Conservation (phyloP, 2,329 filamentous ascomycete species). For the Nemania bipapillata region DNA sequence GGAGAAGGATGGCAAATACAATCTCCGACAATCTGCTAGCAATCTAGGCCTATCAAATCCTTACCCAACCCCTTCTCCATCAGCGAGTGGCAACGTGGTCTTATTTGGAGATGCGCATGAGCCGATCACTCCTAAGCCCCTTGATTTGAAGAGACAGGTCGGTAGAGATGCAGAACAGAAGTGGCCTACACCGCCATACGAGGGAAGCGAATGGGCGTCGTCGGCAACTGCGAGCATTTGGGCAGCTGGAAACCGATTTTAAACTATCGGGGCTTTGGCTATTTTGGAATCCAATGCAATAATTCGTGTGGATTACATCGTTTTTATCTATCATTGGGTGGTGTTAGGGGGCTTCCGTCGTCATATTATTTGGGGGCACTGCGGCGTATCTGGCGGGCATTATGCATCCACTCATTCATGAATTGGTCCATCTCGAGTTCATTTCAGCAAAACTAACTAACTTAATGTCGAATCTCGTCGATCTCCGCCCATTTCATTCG, state of each 20-base stretch:
- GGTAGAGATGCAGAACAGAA: constrained; percentile 67
- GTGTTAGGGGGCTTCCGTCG: constrained; percentile 48
- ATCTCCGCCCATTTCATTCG: constrained; percentile 37
- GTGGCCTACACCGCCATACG: constrained; percentile 95
- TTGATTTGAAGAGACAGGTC: constrained; percentile 71
- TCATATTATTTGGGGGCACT: constrained; percentile 33
- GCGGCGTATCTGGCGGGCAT: constrained; percentile 43
- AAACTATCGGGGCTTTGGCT: constrained; percentile 40
- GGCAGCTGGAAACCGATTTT: constrained; percentile 74
- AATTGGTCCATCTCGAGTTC: constrained; percentile 46
- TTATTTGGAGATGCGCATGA: constrained; percentile 76
- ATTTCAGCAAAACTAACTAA: constrained; percentile 41
- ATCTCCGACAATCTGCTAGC: constrained; percentile 71
- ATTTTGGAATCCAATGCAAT: constrained; percentile 9
- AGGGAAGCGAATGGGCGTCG: constrained; percentile 90
- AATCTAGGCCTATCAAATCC: constrained; percentile 70
- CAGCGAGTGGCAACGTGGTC: constrained; percentile 81
- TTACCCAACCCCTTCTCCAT: constrained; percentile 76
- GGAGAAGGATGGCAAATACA: constrained; percentile 64
- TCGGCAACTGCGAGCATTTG: constrained; percentile 84
- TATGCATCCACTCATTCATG: constrained; percentile 47
- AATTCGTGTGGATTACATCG: constrained; percentile 40
- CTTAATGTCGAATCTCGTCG: constrained; percentile 43
- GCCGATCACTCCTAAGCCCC: constrained; percentile 73
- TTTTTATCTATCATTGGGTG: constrained; percentile 52